Evolutionary conservation across 176 grass and related monocot species (phyloP).

Genomic region (Lolium perenne): DNA sequence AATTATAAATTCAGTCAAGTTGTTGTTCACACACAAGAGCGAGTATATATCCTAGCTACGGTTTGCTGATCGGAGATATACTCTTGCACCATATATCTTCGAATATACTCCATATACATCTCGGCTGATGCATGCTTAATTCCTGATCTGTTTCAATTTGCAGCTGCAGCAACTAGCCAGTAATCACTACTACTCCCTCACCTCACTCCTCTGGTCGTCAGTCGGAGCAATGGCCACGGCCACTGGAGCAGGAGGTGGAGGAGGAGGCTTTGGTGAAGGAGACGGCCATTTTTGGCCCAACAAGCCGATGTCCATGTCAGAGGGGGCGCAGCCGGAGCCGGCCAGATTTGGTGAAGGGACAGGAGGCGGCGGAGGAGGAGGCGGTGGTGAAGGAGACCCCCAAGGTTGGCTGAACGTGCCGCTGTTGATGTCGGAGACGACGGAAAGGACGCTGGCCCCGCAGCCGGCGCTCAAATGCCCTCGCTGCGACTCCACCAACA

Average conservation of each 20-base stretch:
- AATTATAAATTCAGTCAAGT: neutral
- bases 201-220: neutral
- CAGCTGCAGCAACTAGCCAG: constrained; percentile 36
- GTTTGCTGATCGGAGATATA: neutral
- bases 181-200: neutral
- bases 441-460: neutral
- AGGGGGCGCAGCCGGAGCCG: constrained; percentile 38
- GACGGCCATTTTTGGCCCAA: neutral
- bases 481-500: constrained; percentile 80
- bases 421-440: too few species aligned
- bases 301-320: constrained; percentile 32
- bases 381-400: too few species aligned
- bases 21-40: constrained; percentile 18
- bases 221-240: neutral
- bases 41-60: constrained; percentile 8
- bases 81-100: constrained; percentile 9
- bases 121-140: neutral
- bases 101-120: neutral
- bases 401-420: too few species aligned
- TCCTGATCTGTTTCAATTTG: constrained; percentile 4
- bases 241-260: neutral
- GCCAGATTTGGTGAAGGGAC: too few species aligned
- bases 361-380: too few species aligned
- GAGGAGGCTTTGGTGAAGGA: neutral
- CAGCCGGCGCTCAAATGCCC: constrained; percentile 62